Evolutionary conservation across 106 monocot species (phyloP).

Genomic region (Acorus gramineus): DNA sequence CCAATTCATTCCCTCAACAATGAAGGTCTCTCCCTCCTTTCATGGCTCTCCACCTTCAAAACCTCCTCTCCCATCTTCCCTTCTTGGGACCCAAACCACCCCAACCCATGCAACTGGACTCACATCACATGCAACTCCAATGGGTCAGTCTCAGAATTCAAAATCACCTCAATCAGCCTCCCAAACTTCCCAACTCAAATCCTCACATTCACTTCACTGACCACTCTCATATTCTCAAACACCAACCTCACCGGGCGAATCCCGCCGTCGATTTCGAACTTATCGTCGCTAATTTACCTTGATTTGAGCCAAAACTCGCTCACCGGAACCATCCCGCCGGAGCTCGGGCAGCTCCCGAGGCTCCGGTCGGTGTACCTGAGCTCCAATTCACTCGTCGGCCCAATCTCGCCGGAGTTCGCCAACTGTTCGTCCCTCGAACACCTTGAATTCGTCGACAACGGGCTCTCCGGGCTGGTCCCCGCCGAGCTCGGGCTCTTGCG

Average conservation of each 20-base stretch:
- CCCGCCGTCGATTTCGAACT: conserved; percentile 1
- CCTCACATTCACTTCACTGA: conserved; percentile 11
- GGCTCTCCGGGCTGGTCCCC: conserved; percentile 8
- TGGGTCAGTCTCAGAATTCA: conserved; percentile 11
- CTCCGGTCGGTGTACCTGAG: conserved; percentile 7
- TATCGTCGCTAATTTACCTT: conserved; percentile 3
- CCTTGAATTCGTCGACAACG: conserved; percentile 13
- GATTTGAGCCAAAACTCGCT: conserved; percentile 11
- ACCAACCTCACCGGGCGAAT: conserved; percentile 12
- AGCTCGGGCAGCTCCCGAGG: conserved; percentile 8
- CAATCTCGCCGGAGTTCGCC: conserved; percentile 4
- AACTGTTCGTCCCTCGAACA: conserved; percentile 10
- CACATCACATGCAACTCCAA: conserved; percentile 9
- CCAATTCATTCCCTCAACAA: conserved; percentile 6
- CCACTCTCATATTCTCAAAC: conserved; percentile 10
- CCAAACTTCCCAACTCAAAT: conserved; percentile 10
- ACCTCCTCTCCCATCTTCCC: conserved; percentile 10
- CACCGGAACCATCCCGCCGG: conserved; percentile 9
- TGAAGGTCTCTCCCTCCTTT: conserved; percentile 15
- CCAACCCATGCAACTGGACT: conserved; percentile 14
- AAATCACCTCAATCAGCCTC: conserved; percentile 15
- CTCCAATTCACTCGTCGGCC: conserved; percentile 9
- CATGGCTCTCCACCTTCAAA: conserved; percentile 19
- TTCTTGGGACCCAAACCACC: conserved; percentile 16
- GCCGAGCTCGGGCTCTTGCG: not conserved